A percentile compares a stretch with the other conserved stretches of the same genome.
These are phyloP conservation scores for Micromonas commoda DNA, from an alignment of 139 green algal species.

Conservation along the genomic window DNA sequence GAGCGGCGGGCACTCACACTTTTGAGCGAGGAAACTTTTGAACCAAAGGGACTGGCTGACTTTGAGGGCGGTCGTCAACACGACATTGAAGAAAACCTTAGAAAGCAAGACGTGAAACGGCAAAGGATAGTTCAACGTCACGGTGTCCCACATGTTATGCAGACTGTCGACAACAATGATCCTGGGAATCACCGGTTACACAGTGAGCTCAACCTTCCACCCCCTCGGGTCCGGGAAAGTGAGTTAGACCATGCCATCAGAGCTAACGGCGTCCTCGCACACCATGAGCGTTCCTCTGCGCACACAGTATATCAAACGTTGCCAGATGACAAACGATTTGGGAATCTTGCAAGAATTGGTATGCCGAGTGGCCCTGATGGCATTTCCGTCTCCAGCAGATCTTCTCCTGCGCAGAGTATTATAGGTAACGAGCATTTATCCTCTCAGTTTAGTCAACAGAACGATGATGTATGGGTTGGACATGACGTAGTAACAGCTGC, in stretches of 20 bases:
- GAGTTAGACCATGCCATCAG: no score
- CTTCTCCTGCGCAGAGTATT: conserved; percentile 64
- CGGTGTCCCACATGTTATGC: conserved; percentile 22
- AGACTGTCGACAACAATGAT: conserved; percentile 24
- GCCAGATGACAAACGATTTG: not conserved
- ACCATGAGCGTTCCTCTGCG: no score
- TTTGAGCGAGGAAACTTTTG: conserved; percentile 65
- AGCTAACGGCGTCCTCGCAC: no score
- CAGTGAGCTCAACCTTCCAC: no score
- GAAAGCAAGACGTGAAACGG: conserved; percentile 72
- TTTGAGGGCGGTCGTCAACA: conserved; percentile 76
- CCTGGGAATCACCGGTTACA: not conserved
- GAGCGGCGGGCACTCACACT: conserved; percentile 46
- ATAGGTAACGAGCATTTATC: conserved; percentile 70
- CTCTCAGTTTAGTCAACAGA: not conserved
- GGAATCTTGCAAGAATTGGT: not conserved
- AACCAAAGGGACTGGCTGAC: conserved; percentile 77
- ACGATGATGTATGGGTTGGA: conserved; percentile 18
- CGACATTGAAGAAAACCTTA: conserved; percentile 77
- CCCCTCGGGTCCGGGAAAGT: no score
- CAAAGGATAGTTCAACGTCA: conserved; percentile 62
- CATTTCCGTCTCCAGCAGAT: conserved; percentile 48
- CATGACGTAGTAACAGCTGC: not conserved
- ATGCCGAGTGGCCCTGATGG: not conserved
- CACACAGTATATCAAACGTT: no score